Evolutionary conservation across 768 basidiomycete species (phyloP).

Genomic region (Podaxis sp.): DNA sequence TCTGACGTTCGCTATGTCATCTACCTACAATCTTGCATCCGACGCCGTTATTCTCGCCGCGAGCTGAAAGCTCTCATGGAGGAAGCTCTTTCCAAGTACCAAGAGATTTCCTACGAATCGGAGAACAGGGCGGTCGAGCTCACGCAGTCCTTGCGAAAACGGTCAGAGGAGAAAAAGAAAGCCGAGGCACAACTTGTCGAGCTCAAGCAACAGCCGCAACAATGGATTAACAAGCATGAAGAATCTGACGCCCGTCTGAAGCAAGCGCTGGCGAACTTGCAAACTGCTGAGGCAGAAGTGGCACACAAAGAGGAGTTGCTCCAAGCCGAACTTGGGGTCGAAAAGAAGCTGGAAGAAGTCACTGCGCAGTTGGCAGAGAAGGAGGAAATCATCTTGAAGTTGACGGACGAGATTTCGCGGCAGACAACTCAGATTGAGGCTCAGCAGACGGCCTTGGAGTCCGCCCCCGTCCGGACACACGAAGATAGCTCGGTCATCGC

Average conservation of each 20-base stretch:
- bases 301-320: slow-evolving; percentile 74
- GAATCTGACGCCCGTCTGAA: slow-evolving; percentile 78
- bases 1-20: slow-evolving; percentile 72
- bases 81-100: slow-evolving; percentile 97
- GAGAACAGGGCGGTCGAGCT: slow-evolving; percentile 99
- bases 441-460: slow-evolving; percentile 70
- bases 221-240: slow-evolving; percentile 86
- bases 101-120: slow-evolving; percentile 94
- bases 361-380: slow-evolving; percentile 73
- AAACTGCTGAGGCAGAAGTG: slow-evolving; percentile 69
- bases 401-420: slow-evolving; percentile 73
- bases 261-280: slow-evolving; percentile 68
- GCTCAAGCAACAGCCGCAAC: slow-evolving; percentile 82
- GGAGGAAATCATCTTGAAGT: slow-evolving; percentile 78
- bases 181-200: slow-evolving; percentile 72
- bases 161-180: slow-evolving; percentile 89
- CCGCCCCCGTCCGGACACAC: slow-evolving; percentile 59
- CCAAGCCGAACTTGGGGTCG: slow-evolving; percentile 72
- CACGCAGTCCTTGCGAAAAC: slow-evolving; percentile 88
- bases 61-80: slow-evolving; percentile 81
- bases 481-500: slow-evolving; percentile 88
- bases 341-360: slow-evolving; percentile 79
- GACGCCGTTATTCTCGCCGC: slow-evolving; percentile 83
- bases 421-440: slow-evolving; percentile 77
- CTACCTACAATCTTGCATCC: slow-evolving; percentile 88